Base-by-base conservation (phyloP, 805 yeast genomes). In the Cephaloascus albidus region DNA sequence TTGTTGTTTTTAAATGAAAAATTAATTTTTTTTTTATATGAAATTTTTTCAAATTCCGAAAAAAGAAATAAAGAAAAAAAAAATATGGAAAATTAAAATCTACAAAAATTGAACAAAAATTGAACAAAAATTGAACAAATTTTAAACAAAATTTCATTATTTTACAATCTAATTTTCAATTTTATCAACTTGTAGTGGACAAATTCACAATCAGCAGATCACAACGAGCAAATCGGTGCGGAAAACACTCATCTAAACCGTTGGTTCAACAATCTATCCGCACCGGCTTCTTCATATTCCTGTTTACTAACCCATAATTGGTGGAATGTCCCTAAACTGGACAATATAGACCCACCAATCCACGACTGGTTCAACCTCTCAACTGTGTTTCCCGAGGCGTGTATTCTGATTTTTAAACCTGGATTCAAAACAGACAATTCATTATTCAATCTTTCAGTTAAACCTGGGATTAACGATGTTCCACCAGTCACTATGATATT, bases 251-350 rank as follows among this genome's bases (percentile, higher is more conserved):
- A 88, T 61, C 95, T 80, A 60, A 88, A 88, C 61, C 96, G 72
- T 58, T 83, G 90, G 40, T 76, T 75, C 41, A 86, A 71, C 41
- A 89, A 69, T 55, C 87, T 76, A 40, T 85, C 93, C 10, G 79
- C 78, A 4, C 97, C 97, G 19, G 79, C 86, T 58, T 89, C 96
- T 44, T 85, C 87, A 50, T 81, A 85, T 58, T 89, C 97, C 47
- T 75, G 76, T 52, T 78, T 81, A 33, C 89, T 83, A 2, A 89
- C 95, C 96, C 96, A 89, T 62, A 85, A 65, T 59, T 89, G 97
- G 58, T 89, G 97, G 70, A 89, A 89, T 2, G 96, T 85, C 27
- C 97, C 97, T 49, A 89, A 69, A 38, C 93, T 81, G 4, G 95
- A 78, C 40, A 89, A 64, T 31, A 89, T 88, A 46, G 90, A 81